Evolutionary conservation across 2,329 filamentous ascomycete genomes (phyloP).

Genomic region (Ophiostoma piceae): DNA sequence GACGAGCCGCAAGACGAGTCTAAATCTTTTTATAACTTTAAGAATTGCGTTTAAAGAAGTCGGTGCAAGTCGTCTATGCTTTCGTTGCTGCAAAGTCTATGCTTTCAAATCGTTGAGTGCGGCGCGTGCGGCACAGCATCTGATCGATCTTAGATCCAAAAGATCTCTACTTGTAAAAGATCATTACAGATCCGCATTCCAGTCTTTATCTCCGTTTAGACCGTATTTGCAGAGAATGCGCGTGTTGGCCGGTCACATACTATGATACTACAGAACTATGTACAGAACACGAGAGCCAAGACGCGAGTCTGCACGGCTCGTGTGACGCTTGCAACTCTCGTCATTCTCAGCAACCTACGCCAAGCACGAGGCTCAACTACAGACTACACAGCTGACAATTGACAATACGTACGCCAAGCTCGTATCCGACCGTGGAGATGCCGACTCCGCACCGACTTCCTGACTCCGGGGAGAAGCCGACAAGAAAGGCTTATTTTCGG

Average conservation of each 20-base stretch:
- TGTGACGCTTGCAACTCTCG: neutral
- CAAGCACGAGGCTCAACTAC: no score
- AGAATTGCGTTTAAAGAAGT: no score
- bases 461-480: neutral
- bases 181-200: conserved; percentile 6
- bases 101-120: neutral
- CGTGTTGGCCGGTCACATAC: neutral
- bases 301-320: neutral
- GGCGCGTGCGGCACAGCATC: conserved; percentile 6
- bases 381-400: no score
- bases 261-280: no score
- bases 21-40: neutral
- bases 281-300: conserved; percentile 6
- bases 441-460: conserved; percentile 1
- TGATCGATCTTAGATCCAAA: neutral
- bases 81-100: no score
- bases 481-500: neutral
- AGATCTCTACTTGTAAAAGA: no score
- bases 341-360: neutral
- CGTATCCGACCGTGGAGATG: neutral
- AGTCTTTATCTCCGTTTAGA: neutral
- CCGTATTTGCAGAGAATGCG: neutral
- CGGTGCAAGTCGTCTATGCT: no score
- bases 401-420: neutral
- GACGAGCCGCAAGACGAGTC: neutral